These are phyloP conservation scores for Theileria orientalis DNA, from an alignment of 169 alveolate species.

Conservation along the genomic window DNA sequence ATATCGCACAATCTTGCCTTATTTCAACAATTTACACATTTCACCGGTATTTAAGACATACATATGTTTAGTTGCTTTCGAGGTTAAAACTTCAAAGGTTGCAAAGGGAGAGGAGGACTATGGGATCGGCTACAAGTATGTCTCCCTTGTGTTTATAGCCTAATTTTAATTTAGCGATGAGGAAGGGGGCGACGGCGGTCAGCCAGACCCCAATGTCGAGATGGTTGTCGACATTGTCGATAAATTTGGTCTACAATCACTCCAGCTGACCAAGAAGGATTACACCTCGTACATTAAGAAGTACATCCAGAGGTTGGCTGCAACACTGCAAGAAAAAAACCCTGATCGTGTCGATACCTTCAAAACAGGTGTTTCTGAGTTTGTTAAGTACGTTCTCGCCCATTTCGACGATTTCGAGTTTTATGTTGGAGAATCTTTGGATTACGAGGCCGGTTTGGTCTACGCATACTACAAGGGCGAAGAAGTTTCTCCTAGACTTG, in stretches of 20 bases:
- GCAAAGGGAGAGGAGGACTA: slow-evolving; percentile 87
- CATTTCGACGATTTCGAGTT: slow-evolving; percentile 89
- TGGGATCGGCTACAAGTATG: slow-evolving; percentile 85
- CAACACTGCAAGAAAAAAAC: slow-evolving; percentile 81
- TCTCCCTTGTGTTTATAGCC: neutral
- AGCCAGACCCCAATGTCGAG: slow-evolving; percentile 80
- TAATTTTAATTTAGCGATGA: slow-evolving; percentile 74
- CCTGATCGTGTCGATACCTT: slow-evolving; percentile 89
- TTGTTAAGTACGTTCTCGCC: slow-evolving; percentile 86
- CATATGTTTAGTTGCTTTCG: slow-evolving; percentile 79
- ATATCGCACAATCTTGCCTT: no score
- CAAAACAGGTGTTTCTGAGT: slow-evolving; percentile 84
- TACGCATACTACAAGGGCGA: slow-evolving; percentile 91
- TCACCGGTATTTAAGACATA: neutral
- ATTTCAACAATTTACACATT: no score
- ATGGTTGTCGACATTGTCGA: slow-evolving; percentile 89
- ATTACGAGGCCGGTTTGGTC: slow-evolving; percentile 86
- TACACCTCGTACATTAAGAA: slow-evolving; percentile 87
- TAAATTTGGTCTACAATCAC: slow-evolving; percentile 86
- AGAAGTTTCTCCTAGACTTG: slow-evolving; percentile 89
- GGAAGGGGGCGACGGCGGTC: slow-evolving; percentile 74
- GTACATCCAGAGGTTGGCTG: slow-evolving; percentile 84
- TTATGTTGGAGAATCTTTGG: slow-evolving; percentile 88
- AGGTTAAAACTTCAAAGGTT: slow-evolving; percentile 82
- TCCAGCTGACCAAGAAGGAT: slow-evolving; percentile 89